Evolutionary conservation across 805 yeast species (phyloP).

Genomic region (Candida morakotiae): DNA sequence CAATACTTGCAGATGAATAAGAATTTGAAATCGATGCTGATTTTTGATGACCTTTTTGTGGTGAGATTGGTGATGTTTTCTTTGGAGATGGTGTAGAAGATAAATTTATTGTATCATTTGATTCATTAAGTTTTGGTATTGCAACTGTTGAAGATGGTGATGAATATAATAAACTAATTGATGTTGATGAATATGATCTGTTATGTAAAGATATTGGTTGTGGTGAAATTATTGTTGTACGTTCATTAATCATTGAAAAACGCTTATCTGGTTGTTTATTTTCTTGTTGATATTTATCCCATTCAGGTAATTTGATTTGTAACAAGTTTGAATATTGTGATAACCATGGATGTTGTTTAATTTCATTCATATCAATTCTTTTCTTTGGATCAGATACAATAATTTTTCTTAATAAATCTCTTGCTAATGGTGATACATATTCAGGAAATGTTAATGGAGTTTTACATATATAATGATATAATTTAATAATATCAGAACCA

Average conservation of each 20-base stretch:
- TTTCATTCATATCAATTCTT: constrained; percentile 64
- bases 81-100: constrained; percentile 10
- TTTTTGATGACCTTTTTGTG: constrained; percentile 24
- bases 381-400: constrained; percentile 80
- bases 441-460: constrained; percentile 95
- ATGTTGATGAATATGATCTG: constrained; percentile 32
- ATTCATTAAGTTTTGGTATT: constrained; percentile 21
- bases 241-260: constrained; percentile 41
- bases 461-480: constrained; percentile 86
- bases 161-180: constrained; percentile 37
- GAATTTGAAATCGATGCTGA: constrained; percentile 29
- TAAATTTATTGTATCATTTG: constrained; percentile 3
- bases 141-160: constrained; percentile 64
- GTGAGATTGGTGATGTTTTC: constrained; percentile 18
- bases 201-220: constrained; percentile 15
- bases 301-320: constrained; percentile 81
- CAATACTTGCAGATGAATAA: constrained; percentile 58
- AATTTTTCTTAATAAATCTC: constrained; percentile 83
- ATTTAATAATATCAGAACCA: constrained; percentile 86
- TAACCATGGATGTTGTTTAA: constrained; percentile 84
- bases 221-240: constrained; percentile 31
- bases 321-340: constrained; percentile 78
- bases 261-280: constrained; percentile 35
- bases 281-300: constrained; percentile 62
- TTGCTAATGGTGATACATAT: constrained; percentile 81